Percentiles rank a stretch among this genome's conserved stretches.
Conservation (phyloP, 345 rosid genomes). For the Lepidium sativum region DNA sequence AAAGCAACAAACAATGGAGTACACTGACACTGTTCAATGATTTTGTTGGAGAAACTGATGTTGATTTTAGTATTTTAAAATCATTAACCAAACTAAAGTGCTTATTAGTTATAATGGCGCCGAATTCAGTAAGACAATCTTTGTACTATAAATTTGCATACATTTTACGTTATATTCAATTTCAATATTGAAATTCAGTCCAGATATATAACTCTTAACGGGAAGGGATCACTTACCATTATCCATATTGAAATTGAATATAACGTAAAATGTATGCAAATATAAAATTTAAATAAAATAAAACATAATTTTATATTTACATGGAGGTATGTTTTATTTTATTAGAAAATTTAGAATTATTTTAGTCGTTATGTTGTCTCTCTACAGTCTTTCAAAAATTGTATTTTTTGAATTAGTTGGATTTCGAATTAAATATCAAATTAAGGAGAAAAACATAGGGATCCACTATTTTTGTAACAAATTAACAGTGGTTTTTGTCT, state of each 20-base stretch:
- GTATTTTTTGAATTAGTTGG: no score
- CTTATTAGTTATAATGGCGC: slow-evolving; percentile 1
- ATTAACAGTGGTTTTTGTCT: background rate
- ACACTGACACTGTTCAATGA: background rate
- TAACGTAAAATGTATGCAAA: no score
- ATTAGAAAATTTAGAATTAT: no score
- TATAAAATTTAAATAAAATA: no score
- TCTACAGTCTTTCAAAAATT: no score
- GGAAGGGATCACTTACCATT: background rate
- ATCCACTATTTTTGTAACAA: slow-evolving; percentile 1
- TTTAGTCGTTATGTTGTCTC: no score
- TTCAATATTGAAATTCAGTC: no score
- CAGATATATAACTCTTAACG: no score
- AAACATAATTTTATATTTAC: no score
- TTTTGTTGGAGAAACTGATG: background rate
- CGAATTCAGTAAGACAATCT: background rate
- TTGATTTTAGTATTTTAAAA: background rate
- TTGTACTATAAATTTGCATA: background rate
- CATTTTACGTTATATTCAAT: background rate
- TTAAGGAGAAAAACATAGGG: background rate
- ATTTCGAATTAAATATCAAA: no score
- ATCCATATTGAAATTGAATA: no score
- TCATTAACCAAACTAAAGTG: background rate
- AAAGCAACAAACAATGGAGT: background rate
- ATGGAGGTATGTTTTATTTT: no score